Evolutionary conservation across 2,329 filamentous ascomycete species (phyloP), one percentile per base, ranked within the genome.

Genomic region (Diplodia scrobiculata): DNA sequence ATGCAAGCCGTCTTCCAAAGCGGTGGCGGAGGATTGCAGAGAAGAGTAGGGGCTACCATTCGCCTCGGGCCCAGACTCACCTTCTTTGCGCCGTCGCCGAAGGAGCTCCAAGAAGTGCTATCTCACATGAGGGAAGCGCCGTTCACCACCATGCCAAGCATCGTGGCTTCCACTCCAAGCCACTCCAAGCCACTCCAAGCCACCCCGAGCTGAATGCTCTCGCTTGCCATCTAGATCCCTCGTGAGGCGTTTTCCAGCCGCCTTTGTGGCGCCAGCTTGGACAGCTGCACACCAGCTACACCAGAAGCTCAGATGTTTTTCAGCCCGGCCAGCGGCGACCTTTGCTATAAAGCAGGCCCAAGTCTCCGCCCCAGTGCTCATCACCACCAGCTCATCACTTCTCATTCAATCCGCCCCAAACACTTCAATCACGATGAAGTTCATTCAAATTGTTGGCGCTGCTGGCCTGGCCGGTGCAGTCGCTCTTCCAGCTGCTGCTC

Each of bases 391-490:
- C 32, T 21, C 52, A 36, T 36, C 29, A 32, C 51, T 54, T 27
- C 52, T 32, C 52, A 3, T 21, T 29, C 7, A 29, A 34, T 54
- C 52, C 34, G 34, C 34, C 25, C n/a, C 9, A 32, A 32, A 2
- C 54, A 45, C 11, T 13, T 14, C 36, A 45, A 14, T 36, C 19
- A 32, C 25, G 5, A 59, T 47, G 55, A 59, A 59, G 55, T 45
- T 45, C 19, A n/a, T 27, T 13, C 36, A 47, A 4, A 17, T 59
- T 21, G 34, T 45, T 45, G 55, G 55, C 19, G 41, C 41, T 17
- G 36, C 41, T 11, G 55, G 55, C 17, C n/a, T 59, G 55, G 55
- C 55, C 14, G 32, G 52, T 21, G 55, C 55, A 9, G 55, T 36
- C 17, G 55, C 55, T 17, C 5, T 59, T 19, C 55, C 55, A 3